phyloP scores from a whole-genome alignment of 2,329 filamentous ascomycete genomes.

The Alternaria triticimaculans region DNA sequence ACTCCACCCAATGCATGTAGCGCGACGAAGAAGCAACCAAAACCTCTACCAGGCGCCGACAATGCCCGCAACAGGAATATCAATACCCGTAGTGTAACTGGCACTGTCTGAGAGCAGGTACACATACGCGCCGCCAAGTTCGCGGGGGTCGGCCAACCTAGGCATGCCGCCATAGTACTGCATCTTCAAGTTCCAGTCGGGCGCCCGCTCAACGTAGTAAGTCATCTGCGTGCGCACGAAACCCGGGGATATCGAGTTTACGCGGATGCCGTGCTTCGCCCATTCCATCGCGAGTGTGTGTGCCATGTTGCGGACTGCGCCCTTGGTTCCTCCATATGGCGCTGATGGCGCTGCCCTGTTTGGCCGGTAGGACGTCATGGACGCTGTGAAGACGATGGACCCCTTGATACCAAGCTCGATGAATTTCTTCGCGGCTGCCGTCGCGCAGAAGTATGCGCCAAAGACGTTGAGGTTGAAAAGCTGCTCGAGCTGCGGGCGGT shows the following conservation, averaged over 20 bases:
- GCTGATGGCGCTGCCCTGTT: constrained; percentile 61
- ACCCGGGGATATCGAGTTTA: constrained; percentile 84
- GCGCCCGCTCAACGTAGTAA: constrained; percentile 57
- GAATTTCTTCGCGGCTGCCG: constrained; percentile 54
- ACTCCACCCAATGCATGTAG: constrained; percentile 33
- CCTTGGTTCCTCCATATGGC: constrained; percentile 54
- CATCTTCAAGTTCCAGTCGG: constrained; percentile 61
- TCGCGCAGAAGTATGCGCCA: constrained; percentile 56
- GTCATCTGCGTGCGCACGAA: constrained; percentile 79
- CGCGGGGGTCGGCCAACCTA: constrained; percentile 58
- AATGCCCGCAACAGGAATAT: constrained; percentile 58
- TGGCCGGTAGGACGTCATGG: constrained; percentile 59
- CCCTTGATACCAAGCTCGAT: constrained; percentile 56
- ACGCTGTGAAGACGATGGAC: constrained; percentile 57
- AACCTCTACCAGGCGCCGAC: constrained; percentile 52
- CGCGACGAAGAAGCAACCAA: background rate
- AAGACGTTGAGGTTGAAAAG: constrained; percentile 59
- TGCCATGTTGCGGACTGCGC: constrained; percentile 53
- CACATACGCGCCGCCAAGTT: constrained; percentile 59
- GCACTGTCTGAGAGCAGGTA: constrained; percentile 57
- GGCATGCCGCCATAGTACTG: constrained; percentile 63
- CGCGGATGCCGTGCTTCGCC: constrained; percentile 80
- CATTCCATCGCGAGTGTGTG: constrained; percentile 77
- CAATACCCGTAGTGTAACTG: constrained; percentile 58
- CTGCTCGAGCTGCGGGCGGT: constrained; percentile 56